These are phyloP conservation scores for Gymnopus androsaceus DNA, from an alignment of 1,284 basidiomycete species.

Conservation along the genomic window DNA sequence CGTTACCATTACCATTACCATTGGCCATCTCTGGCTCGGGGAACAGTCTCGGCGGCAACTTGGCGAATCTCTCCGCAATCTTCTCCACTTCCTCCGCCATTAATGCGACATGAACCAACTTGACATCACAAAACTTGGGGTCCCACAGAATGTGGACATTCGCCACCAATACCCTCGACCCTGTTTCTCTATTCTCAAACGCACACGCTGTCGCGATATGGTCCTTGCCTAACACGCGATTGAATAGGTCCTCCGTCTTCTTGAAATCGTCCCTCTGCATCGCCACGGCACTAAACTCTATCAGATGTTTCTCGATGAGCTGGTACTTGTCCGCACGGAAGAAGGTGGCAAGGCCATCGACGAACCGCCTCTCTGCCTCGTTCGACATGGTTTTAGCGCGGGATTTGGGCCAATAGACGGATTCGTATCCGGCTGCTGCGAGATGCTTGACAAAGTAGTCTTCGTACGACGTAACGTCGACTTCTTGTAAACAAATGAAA, in stretches of 20 bases:
- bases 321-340: conserved; percentile 89
- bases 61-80: conserved; percentile 83
- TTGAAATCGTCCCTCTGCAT: conserved; percentile 95
- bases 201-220: conserved; percentile 90
- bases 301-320: conserved; percentile 90
- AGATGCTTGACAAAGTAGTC: conserved; percentile 89
- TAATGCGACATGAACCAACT: conserved; percentile 93
- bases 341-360: conserved; percentile 98
- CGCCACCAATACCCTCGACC: conserved; percentile 85
- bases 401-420: conserved; percentile 93
- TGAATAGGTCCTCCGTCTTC: conserved; percentile 99
- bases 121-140: conserved; percentile 92
- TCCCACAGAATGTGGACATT: conserved; percentile 97
- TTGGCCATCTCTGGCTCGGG: conserved; percentile 25
- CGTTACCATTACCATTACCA: background rate
- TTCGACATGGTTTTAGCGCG: conserved; percentile 89
- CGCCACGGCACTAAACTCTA: conserved; percentile 94
- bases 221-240: conserved; percentile 95
- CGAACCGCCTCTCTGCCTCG: conserved; percentile 81
- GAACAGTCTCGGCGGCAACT: conserved; percentile 68
- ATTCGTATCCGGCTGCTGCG: conserved; percentile 82
- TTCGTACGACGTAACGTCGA: conserved; percentile 92
- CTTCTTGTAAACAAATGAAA: conserved; percentile 93
- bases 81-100: conserved; percentile 93
- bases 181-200: conserved; percentile 86